Evolutionary conservation across 2,329 filamentous ascomycete genomes (phyloP).

Genomic region (Leptographium flavum): DNA sequence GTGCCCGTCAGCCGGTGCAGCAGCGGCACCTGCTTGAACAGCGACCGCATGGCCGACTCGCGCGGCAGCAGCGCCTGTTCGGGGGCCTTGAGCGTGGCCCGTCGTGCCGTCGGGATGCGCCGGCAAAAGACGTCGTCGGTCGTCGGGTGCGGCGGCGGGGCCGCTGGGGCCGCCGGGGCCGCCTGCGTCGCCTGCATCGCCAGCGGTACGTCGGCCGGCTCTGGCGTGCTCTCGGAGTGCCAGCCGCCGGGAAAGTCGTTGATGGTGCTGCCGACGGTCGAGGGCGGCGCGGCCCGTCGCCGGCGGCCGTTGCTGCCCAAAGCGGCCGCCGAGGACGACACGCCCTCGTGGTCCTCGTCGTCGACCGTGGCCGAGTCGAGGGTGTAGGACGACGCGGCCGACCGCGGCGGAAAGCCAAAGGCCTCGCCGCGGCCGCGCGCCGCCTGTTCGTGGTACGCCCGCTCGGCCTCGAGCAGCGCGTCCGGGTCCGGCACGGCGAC

Average conservation of each 20-base stretch:
- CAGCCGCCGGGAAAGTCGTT: conserved; percentile 2
- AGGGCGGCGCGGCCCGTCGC: neutral
- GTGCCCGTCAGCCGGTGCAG: conserved; percentile 57
- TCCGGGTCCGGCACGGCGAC: conserved; percentile 43
- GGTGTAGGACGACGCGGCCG: conserved; percentile 35
- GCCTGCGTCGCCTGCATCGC: too few species aligned
- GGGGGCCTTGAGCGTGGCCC: conserved; percentile 50
- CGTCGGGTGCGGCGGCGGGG: conserved; percentile 1
- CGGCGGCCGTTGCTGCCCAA: conserved; percentile 10
- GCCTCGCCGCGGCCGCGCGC: conserved; percentile 20
- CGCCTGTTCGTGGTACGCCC: conserved; percentile 13
- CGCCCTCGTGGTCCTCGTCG: conserved; percentile 14
- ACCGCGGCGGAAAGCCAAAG: conserved; percentile 13
- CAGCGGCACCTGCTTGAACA: conserved; percentile 52
- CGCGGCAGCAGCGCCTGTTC: conserved; percentile 59
- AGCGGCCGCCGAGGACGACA: conserved; percentile 29
- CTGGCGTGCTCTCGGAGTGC: neutral
- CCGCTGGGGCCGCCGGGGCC: neutral
- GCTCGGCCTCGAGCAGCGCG: conserved; percentile 11
- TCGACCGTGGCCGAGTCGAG: conserved; percentile 41
- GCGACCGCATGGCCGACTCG: conserved; percentile 47
- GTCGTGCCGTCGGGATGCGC: conserved; percentile 52
- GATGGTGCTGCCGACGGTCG: conserved; percentile 10
- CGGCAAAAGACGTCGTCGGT: conserved; percentile 35
- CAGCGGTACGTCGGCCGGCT: neutral